These are phyloP conservation scores for Raddia guianensis DNA, from an alignment of 176 grass and related monocot genomes.

Conservation along the genomic window DNA sequence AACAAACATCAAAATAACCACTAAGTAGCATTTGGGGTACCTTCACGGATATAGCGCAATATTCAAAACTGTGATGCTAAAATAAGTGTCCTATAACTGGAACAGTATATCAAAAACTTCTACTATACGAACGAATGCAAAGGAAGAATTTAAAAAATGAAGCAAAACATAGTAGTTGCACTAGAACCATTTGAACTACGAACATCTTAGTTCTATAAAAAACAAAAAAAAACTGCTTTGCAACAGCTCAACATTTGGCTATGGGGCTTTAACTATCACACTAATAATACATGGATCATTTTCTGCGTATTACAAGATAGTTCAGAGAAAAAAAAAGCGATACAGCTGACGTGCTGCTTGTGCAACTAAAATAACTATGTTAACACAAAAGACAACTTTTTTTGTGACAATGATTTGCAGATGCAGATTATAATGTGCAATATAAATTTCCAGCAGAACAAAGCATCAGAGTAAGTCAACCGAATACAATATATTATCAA, in stretches of 20 bases:
- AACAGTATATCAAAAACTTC: not conserved
- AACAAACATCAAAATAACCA: too few species aligned
- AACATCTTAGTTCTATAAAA: not conserved
- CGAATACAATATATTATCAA: not conserved
- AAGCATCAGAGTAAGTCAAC: not conserved
- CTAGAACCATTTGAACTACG: not conserved
- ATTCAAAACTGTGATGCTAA: not conserved
- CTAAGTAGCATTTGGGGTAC: too few species aligned
- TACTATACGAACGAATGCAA: not conserved
- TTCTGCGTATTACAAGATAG: not conserved
- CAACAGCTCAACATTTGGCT: not conserved
- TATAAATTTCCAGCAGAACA: not conserved
- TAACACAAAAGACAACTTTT: not conserved
- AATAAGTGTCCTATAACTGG: not conserved
- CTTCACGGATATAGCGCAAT: too few species aligned
- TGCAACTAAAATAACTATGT: not conserved
- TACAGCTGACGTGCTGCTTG: not conserved
- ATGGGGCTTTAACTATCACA: not conserved
- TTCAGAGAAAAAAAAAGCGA: not conserved
- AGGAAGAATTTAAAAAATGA: not conserved
- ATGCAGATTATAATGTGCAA: not conserved
- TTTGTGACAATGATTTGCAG: not conserved
- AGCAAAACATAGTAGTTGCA: not conserved
- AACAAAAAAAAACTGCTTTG: not conserved
- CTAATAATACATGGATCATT: not conserved